phyloP scores from a whole-genome alignment of 1,284 basidiomycete species.

The Naganishia sp. region DNA sequence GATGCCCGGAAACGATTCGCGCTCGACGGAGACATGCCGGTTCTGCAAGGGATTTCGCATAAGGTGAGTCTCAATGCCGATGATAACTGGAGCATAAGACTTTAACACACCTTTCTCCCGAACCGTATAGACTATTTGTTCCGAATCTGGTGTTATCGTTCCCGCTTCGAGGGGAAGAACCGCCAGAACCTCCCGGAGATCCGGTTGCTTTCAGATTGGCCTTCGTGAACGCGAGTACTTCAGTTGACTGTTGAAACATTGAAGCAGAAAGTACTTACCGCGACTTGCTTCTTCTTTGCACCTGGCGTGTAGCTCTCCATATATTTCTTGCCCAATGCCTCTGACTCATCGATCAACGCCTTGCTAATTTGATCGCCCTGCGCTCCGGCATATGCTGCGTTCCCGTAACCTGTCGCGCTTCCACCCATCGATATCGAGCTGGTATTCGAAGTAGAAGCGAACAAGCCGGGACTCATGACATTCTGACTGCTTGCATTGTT shows the following conservation, averaged over 20 bases:
- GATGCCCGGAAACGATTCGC: constrained; percentile 23
- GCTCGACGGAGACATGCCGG: constrained; percentile 29
- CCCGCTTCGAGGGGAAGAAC: constrained; percentile 23
- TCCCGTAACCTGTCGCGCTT: constrained; percentile 6
- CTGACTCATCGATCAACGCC: constrained; percentile 26
- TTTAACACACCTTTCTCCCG: constrained; percentile 22
- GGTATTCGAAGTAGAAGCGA: constrained; percentile 16
- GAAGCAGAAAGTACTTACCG: constrained; percentile 15
- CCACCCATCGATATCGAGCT: neutral
- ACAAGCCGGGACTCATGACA: constrained; percentile 10
- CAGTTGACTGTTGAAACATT: neutral
- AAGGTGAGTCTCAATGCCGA: neutral
- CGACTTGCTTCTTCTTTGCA: constrained; percentile 26
- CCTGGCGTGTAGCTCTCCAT: constrained; percentile 31
- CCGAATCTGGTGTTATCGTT: constrained; percentile 28
- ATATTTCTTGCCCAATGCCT: constrained; percentile 33
- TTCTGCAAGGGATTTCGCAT: neutral
- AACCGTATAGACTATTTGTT: constrained; percentile 32
- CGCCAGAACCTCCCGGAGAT: constrained; percentile 19
- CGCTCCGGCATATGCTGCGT: constrained; percentile 13
- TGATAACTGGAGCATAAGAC: neutral
- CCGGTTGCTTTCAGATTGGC: constrained; percentile 24
- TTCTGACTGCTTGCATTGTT: constrained; percentile 11
- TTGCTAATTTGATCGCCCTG: constrained; percentile 27
- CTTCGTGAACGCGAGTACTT: neutral